A percentile compares a stretch with the other conserved stretches of the same genome.
Conservation (phyloP, 352 stramenopile genomes). For the Pythium folliculosum region DNA sequence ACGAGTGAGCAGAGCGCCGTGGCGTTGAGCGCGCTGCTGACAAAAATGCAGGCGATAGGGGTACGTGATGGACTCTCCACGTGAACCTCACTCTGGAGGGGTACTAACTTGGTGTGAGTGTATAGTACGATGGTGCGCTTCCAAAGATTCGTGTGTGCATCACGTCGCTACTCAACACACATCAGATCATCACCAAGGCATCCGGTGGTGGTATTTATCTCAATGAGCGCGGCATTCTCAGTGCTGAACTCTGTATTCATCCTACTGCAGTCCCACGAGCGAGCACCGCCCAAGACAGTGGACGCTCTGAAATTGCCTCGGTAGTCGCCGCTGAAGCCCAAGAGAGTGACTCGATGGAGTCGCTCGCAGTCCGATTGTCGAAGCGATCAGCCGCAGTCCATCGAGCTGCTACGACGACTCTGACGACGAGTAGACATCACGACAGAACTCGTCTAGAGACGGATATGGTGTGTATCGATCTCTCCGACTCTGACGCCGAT, state of each 20-base stretch:
- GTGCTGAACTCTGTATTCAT: conserved; percentile 42
- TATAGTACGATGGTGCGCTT: conserved; percentile 57
- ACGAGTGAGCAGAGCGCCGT: conserved; percentile 39
- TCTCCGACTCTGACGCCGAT: conserved; percentile 42
- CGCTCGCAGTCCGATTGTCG: not conserved
- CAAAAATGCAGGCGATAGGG: conserved; percentile 48
- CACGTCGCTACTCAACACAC: conserved; percentile 50
- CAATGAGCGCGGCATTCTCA: conserved; percentile 52
- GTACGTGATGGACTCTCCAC: conserved; percentile 30
- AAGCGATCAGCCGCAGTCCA: not conserved
- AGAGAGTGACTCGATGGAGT: not conserved
- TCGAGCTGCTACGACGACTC: not conserved
- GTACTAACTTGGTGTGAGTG: not conserved
- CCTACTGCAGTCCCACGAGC: not conserved
- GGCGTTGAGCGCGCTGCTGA: conserved; percentile 42
- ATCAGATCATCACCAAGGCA: conserved; percentile 57
- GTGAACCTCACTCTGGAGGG: not conserved
- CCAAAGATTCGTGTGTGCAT: conserved; percentile 61
- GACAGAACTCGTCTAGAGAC: not conserved
- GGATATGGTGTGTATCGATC: conserved; percentile 36
- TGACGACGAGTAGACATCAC: not conserved
- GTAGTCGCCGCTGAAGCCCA: not conserved
- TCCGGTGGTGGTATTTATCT: conserved; percentile 50
- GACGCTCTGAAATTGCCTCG: too few species aligned
- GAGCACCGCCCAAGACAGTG: not conserved